Conservation (phyloP, 345 rosid species). For the Brassica incana region DNA sequence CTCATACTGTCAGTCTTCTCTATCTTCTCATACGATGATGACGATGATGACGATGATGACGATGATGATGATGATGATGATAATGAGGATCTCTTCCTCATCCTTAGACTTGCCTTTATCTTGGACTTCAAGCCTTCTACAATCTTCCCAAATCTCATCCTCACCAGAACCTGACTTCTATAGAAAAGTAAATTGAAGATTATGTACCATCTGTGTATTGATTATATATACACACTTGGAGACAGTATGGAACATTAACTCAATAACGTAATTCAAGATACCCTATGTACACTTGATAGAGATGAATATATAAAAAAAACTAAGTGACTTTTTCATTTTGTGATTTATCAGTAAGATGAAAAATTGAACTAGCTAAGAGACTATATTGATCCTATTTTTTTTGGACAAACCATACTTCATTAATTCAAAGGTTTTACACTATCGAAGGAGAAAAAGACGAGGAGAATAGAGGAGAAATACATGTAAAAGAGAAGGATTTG, state of each 20-base stretch:
- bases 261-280: neutral
- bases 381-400: neutral
- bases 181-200: neutral
- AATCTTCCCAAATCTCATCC: slow-evolving; percentile 65
- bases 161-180: slow-evolving; percentile 16
- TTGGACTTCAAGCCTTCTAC: slow-evolving; percentile 64
- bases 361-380: neutral
- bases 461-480: neutral
- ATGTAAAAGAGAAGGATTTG: neutral
- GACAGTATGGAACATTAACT: neutral
- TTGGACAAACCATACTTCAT: neutral
- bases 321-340: slow-evolving; percentile 1
- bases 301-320: neutral
- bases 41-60: slow-evolving; percentile 22
- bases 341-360: neutral
- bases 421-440: neutral
- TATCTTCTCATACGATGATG: slow-evolving; percentile 61
- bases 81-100: slow-evolving; percentile 42
- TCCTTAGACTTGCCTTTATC: slow-evolving; percentile 55
- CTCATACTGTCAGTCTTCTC: slow-evolving; percentile 96
- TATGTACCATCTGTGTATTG: neutral
- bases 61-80: slow-evolving; percentile 20
- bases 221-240: neutral
- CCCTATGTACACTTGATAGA: neutral
- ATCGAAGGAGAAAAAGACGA: neutral